Evolutionary conservation across 2,329 filamentous ascomycete species (phyloP), one percentile per base, ranked within the genome.

Genomic region (Xylariaceae sp.): DNA sequence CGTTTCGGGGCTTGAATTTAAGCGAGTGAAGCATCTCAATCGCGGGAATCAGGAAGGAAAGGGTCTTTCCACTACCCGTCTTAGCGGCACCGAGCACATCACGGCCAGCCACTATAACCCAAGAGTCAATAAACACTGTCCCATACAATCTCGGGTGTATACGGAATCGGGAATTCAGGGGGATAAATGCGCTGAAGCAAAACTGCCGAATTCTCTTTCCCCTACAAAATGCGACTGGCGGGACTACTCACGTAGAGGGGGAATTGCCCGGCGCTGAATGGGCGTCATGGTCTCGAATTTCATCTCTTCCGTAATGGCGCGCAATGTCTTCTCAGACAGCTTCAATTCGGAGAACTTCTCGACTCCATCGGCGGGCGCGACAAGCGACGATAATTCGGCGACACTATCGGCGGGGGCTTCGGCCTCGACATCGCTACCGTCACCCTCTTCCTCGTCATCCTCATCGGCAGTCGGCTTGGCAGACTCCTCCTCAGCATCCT

Each of bases 31-130:
- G 82, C 86, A 97, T 95, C 77, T 97, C 94, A 45, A 97, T 82
- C 1, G 92, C 92, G 15, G 94, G 94, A 59, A 97, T 92, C 62
- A 99, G 80, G 77, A 99, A 99, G 2, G 93, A 88, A 61, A 97
- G 77, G 0, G 94, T 99, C 80, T 99, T 99, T 72, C 94, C 94
- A 18, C 90, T 95, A 15, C 88, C 88, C 1, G 89, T 92, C 77
- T 97, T 97, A 54, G 94, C 94, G 37, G 93, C 93, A 69, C 94
- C 94, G 50, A 99, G 83, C 18, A 97, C 90, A 77, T 97, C 93
- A 72, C 89, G 87, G 64, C 94, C 94, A 48, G 92, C 91, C 61
- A 97, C 60, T 62, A 48, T 2, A 30, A 44, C 1, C 4, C 17
- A 23, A 37, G 3, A 53, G 34, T 59, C 18, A 61, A 56, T 44